Base-by-base conservation (phyloP, 208 protist species). In the Blastocrithidia nonstop region DNA sequence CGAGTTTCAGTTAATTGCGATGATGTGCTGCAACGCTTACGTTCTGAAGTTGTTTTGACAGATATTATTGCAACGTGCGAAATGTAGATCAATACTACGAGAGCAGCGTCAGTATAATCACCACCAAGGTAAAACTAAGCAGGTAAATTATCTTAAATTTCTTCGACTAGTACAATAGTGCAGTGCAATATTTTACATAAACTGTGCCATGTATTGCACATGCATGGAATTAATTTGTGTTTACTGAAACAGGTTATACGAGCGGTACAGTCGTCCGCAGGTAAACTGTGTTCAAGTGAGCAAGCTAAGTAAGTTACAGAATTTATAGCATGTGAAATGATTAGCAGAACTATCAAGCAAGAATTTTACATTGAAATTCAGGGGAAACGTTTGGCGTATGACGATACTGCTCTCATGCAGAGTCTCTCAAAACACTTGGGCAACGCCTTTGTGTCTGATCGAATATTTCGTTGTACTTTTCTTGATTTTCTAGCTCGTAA, bases 341-440 rank as follows among this genome's bases (percentile, higher is more conserved):
- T 88, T n/a, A 57, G 68, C 39, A 62, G 78, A 27, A 61, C 73
- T 4, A 43, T 82, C 7, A 88, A 88, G 55, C 73, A 88, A 38
- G 78, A 88, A 53, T 79, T 88, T 46, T 88, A 79, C 50, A 78
- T 70, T 13, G 78, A 83, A 28, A 63, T 84, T 9, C 78, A 88
- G 49, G 78, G 78, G 27, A 83, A 82, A 45, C 69, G 73, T 33
- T 64, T 63, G 3, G 78, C 78, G n/a, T 84, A 88, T 56, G 71
- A 83, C 54, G 70, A 88, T 31, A 46, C 52, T 3, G 50, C 52
- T 7, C 33, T 82, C 23, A 37, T 57, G 5, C 46, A 54, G 4
- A 50, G 47, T 11, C 63, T 88, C 8, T 71, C 66, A 4, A 65
- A 63, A 25, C 67, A 85, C 49, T 57, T 88, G 11, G 71, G 47